A percentile compares a stretch with the other conserved stretches of the same genome.
Evolutionary conservation across 2,329 filamentous ascomycete species (phyloP).

Genomic region (Botrytis byssoidea): DNA sequence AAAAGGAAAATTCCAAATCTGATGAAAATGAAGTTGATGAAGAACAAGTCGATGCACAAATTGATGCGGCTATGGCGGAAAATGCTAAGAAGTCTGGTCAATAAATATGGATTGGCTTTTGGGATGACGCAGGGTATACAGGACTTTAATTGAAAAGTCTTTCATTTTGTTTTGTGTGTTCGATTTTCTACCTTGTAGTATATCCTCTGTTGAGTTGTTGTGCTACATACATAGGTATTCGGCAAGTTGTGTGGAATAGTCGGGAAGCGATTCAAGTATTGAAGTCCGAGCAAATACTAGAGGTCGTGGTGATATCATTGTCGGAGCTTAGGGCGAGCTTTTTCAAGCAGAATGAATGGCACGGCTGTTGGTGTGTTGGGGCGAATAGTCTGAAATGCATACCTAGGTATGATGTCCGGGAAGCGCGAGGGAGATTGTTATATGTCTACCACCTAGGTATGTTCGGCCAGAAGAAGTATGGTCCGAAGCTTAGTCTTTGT

Average conservation of each 20-base stretch:
- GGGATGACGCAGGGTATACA: background rate
- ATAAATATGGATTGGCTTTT: conserved; percentile 22
- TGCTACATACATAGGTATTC: conserved; percentile 8
- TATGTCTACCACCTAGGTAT: background rate
- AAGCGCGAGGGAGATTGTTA: background rate
- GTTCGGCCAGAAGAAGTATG: background rate
- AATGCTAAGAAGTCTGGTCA: conserved; percentile 38
- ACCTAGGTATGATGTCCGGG: background rate
- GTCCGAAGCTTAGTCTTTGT: background rate
- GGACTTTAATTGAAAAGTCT: conserved; percentile 9
- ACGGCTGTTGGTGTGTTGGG: background rate
- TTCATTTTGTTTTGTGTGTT: background rate
- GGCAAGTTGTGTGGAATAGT: background rate
- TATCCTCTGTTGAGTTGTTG: background rate
- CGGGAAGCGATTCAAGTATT: background rate
- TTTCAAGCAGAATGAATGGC: background rate
- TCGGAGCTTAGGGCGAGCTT: background rate
- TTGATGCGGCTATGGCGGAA: conserved; percentile 37
- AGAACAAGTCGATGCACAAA: conserved; percentile 36
- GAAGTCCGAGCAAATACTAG: background rate
- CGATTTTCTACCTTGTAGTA: background rate
- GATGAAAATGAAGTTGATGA: conserved; percentile 27
- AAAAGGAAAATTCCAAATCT: conserved; percentile 27
- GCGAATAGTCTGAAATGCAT: background rate
- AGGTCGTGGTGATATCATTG: background rate